A percentile compares a stretch with the other conserved stretches of the same genome.
These are phyloP conservation scores for Diatrype stigma DNA, from an alignment of 2,329 filamentous ascomycete genomes.

Conservation along the genomic window DNA sequence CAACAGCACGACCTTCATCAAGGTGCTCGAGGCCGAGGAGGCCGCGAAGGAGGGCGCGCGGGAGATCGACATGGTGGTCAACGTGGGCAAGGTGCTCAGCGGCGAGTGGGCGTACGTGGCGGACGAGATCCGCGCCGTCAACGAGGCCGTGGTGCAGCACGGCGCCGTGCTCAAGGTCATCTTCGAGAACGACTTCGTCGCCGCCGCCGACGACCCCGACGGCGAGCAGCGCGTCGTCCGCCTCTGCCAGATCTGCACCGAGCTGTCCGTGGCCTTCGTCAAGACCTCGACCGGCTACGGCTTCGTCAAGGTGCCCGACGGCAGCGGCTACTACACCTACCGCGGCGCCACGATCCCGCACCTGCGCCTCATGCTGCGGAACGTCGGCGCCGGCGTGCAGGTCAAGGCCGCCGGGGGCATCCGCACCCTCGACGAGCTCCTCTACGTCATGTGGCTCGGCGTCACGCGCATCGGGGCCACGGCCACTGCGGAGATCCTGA, in stretches of 20 bases:
- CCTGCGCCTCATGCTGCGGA: constrained; percentile 50
- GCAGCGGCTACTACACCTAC: constrained; percentile 49
- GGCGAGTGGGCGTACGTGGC: constrained; percentile 54
- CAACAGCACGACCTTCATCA: constrained; percentile 49
- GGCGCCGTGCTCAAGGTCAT: constrained; percentile 55
- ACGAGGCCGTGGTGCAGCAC: constrained; percentile 39
- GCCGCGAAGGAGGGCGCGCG: constrained; percentile 44
- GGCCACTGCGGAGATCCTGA: constrained; percentile 49
- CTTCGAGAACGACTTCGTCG: constrained; percentile 57
- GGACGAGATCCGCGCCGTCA: constrained; percentile 47
- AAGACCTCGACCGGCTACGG: constrained; percentile 59
- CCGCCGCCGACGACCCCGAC: no score
- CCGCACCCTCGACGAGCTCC: constrained; percentile 51
- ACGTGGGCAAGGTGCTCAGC: constrained; percentile 53
- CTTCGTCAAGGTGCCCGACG: constrained; percentile 51
- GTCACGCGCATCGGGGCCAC: constrained; percentile 54
- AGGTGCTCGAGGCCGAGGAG: constrained; percentile 47
- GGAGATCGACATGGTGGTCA: constrained; percentile 60
- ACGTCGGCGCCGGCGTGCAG: constrained; percentile 39
- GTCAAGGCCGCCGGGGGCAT: constrained; percentile 58
- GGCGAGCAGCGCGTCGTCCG: constrained; percentile 49
- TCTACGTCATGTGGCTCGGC: constrained; percentile 50
- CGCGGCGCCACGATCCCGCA: constrained; percentile 47
- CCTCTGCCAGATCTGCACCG: constrained; percentile 52
- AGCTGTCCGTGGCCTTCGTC: constrained; percentile 49